A percentile compares a stretch with the other conserved stretches of the same genome.
These are phyloP conservation scores for Neurospora sp. DNA, from an alignment of 495 filamentous ascomycete genomes.

Conservation along the genomic window DNA sequence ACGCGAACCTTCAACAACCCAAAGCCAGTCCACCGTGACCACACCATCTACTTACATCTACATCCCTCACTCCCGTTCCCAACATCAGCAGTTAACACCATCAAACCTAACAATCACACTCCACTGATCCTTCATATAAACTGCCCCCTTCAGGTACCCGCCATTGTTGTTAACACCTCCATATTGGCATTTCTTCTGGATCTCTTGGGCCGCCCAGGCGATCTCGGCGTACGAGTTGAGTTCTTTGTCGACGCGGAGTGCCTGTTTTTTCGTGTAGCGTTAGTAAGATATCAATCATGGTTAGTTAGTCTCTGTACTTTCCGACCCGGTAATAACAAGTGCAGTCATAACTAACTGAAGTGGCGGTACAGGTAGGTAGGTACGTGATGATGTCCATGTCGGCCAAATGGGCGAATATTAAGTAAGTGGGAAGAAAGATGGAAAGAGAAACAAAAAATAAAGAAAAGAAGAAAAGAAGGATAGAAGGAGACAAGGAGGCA, in stretches of 20 bases:
- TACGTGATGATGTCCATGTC: too few species aligned
- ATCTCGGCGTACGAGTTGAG: not conserved
- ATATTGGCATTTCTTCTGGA: not conserved
- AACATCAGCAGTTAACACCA: not conserved
- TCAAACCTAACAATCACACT: not conserved
- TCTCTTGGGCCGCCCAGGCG: not conserved
- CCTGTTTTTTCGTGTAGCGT: not conserved
- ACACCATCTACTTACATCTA: not conserved
- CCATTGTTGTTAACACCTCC: not conserved
- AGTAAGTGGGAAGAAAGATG: too few species aligned
- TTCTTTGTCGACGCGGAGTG: not conserved
- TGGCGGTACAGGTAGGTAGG: too few species aligned
- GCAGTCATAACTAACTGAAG: too few species aligned
- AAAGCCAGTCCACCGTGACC: not conserved
- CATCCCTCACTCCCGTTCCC: not conserved
- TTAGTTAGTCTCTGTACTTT: too few species aligned
- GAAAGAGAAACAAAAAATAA: not conserved
- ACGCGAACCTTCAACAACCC: not conserved
- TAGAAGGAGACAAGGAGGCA: rapidly evolving
- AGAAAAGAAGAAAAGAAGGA: not conserved
- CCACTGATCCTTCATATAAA: not conserved
- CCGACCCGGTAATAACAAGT: too few species aligned
- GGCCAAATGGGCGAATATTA: too few species aligned
- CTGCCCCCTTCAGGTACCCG: not conserved
- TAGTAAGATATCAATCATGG: too few species aligned